A percentile compares a stretch with the other conserved stretches of the same genome.
Evolutionary conservation across 495 filamentous ascomycete species (phyloP).

Genomic region (Lasiosphaeriaceae sp.): DNA sequence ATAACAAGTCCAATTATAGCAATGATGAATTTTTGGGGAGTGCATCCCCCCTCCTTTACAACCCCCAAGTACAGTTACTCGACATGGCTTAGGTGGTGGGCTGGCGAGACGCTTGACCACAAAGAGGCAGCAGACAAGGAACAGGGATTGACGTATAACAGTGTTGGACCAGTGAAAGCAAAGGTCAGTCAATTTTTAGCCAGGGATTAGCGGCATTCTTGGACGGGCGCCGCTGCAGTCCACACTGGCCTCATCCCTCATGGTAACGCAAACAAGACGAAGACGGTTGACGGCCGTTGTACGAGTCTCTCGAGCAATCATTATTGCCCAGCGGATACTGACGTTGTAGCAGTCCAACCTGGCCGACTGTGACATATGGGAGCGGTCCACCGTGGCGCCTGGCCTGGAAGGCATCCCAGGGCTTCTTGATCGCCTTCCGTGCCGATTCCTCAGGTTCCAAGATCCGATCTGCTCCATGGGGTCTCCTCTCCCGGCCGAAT

Average conservation of each 20-base stretch:
- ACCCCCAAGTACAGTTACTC: not conserved
- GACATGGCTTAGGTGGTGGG: slow-evolving; percentile 5
- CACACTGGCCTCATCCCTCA: slow-evolving; percentile 15
- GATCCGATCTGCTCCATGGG: slow-evolving; percentile 32
- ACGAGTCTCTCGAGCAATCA: not conserved
- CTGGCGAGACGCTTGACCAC: slow-evolving; percentile 12
- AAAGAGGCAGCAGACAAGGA: slow-evolving; percentile 14
- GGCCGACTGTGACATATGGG: slow-evolving; percentile 6
- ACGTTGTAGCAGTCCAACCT: slow-evolving; percentile 13
- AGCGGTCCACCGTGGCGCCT: slow-evolving; percentile 1
- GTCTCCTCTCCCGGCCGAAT: slow-evolving; percentile 28
- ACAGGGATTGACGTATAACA: slow-evolving; percentile 8
- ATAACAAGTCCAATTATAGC: slow-evolving; percentile 17
- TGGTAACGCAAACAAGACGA: slow-evolving; percentile 3
- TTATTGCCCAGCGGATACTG: slow-evolving; percentile 6
- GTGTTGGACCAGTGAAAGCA: slow-evolving; percentile 14
- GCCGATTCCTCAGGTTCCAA: slow-evolving; percentile 25
- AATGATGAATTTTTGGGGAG: too few species aligned
- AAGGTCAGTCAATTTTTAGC: slow-evolving; percentile 21
- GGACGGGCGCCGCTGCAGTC: slow-evolving; percentile 13
- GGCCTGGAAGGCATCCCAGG: slow-evolving; percentile 19
- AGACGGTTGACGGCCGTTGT: not conserved
- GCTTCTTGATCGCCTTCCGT: slow-evolving; percentile 34
- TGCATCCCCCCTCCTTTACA: too few species aligned
- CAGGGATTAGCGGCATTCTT: slow-evolving; percentile 21